Conservation (phyloP, 1,139 yeast genomes). For the Pichia terricola region DNA sequence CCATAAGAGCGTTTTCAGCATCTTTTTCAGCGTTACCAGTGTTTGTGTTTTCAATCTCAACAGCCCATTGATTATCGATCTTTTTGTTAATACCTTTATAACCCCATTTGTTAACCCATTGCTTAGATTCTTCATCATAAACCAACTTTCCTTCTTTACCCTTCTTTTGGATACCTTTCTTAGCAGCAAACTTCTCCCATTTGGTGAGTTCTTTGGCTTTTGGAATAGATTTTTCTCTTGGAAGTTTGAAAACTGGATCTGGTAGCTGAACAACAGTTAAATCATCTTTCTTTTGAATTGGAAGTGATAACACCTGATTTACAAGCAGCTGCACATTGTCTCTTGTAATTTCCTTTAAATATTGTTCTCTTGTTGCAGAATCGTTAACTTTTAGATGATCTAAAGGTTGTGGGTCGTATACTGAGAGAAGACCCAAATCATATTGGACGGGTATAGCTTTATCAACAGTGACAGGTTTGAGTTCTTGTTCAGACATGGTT, state of each 20-base stretch:
- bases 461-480: conserved; percentile 74
- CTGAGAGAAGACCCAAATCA: conserved; percentile 82
- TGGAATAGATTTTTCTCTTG: conserved; percentile 94
- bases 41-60: conserved; percentile 71
- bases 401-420: conserved; percentile 78
- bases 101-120: conserved; percentile 99
- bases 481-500: conserved; percentile 8
- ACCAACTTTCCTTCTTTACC: conserved; percentile 86
- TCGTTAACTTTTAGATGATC: conserved; percentile 47
- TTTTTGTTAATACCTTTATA: conserved; percentile 87
- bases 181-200: conserved; percentile 95
- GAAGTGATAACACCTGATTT: conserved; percentile 83
- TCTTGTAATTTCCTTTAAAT: conserved; percentile 63
- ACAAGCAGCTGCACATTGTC: conserved; percentile 87
- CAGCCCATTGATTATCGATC: conserved; percentile 88
- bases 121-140: conserved; percentile 79
- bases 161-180: conserved; percentile 88
- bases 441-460: conserved; percentile 78
- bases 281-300: conserved; percentile 64
- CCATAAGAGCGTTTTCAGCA: conserved; percentile 36
- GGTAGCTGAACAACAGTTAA: conserved; percentile 83
- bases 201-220: conserved; percentile 85
- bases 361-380: conserved; percentile 49
- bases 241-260: conserved; percentile 71
- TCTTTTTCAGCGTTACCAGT: conserved; percentile 38